Evolutionary conservation across 768 basidiomycete genomes (phyloP), one percentile per base, ranked within the genome.

Genomic region (Pseudohyphozyma bogoriensis): DNA sequence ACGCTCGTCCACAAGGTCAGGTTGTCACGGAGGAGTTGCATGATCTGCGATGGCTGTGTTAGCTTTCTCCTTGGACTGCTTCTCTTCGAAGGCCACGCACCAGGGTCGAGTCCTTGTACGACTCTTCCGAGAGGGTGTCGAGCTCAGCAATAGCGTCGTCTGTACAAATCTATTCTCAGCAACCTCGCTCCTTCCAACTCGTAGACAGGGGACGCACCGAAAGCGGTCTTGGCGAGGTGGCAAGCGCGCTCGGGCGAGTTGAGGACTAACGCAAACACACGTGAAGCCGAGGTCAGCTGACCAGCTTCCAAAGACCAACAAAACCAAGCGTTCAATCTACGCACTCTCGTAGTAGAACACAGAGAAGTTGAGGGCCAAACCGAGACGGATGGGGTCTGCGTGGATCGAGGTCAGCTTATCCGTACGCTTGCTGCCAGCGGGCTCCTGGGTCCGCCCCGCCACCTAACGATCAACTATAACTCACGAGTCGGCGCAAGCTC

Each of bases 171-270:
- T 20, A 8, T n/a, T n/a, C n/a, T n/a, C 40, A 9, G 16, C 6
- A 20, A 42, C 40, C 6, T 18, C n/a, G 40, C 40, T 20, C 16
- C 10, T 20, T 8, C 6, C 16, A n/a, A 8, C 16, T 7, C 18
- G n/a, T 8, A 6, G 18, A 20, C 9, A 10, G 37, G 37, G 11
- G 40, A 42, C 40, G 7, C 40, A 63, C 92, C 90, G 76, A 93
- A 89, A n/a, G n/a, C n/a, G n/a, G n/a, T n/a, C 80, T 97, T 96
- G 74, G 92, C 92, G 68, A 95, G 85, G 74, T 92, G 89, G 80
- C 92, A 95, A 56, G 93, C 93, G 76, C 90, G 88, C 76, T 95
- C 92, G 68, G 93, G 91, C 77, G 86, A 87, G 83, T 93, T 95
- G 76, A 95, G 84, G 75, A 96, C 93, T n/a, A n/a, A n/a, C n/a